A percentile compares a stretch with the other conserved stretches of the same genome.
Evolutionary conservation across 768 basidiomycete genomes (phyloP).

Genomic region (Gymnopilus junonius): DNA sequence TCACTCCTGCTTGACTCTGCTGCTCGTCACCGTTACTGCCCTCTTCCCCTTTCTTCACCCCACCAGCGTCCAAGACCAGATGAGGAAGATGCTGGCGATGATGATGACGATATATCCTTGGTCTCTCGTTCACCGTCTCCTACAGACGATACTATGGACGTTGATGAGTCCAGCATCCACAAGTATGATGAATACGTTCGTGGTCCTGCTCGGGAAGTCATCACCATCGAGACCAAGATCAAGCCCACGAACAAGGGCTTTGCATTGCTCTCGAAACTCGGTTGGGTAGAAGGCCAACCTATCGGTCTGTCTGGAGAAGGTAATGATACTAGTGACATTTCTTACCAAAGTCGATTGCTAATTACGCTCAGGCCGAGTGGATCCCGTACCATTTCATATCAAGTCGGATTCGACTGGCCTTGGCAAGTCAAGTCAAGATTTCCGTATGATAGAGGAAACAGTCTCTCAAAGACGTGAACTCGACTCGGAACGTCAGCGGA

Average conservation of each 20-base stretch:
- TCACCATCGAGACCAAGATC: conserved; percentile 84
- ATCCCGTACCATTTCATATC: conserved; percentile 82
- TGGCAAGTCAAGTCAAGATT: conserved; percentile 79
- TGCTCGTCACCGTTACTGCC: conserved; percentile 58
- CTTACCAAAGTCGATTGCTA: background rate
- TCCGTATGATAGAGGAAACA: conserved; percentile 83
- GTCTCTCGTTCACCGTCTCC: conserved; percentile 75
- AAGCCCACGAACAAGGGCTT: conserved; percentile 83
- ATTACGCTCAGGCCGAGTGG: conserved; percentile 65
- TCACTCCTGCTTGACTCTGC: conserved; percentile 51
- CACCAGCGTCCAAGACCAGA: conserved; percentile 69
- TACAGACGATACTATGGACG: conserved; percentile 53
- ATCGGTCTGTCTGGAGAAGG: conserved; percentile 80
- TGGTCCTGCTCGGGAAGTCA: conserved; percentile 58
- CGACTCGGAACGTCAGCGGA: conserved; percentile 81
- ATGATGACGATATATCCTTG: conserved; percentile 74
- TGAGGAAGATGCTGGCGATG: conserved; percentile 51
- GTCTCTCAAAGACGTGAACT: conserved; percentile 81
- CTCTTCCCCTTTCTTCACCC: conserved; percentile 49
- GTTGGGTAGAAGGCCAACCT: conserved; percentile 82
- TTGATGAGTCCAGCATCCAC: conserved; percentile 45
- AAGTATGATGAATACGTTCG: conserved; percentile 71
- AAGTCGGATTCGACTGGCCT: conserved; percentile 81
- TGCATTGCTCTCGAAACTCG: conserved; percentile 77
- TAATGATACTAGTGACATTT: conserved; percentile 29